phyloP scores from a whole-genome alignment of 352 stramenopile genomes.

The Phytophthora podocarpi region DNA sequence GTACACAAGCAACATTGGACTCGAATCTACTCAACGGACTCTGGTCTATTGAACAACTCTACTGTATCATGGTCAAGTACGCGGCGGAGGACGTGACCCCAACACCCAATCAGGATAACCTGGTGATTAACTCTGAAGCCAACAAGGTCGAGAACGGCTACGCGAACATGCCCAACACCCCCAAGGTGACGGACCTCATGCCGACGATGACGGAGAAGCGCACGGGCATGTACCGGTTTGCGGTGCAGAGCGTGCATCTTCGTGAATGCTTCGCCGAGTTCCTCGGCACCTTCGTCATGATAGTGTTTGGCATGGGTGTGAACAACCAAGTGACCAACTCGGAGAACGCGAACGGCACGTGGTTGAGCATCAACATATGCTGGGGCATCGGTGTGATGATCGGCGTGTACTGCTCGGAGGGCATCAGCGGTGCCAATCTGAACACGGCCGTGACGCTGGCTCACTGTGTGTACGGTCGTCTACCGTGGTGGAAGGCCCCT shows the following conservation, averaged over 20 bases:
- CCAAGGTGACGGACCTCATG: constrained; percentile 36
- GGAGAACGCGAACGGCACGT: constrained; percentile 50
- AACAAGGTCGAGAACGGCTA: constrained; percentile 32
- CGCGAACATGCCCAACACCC: constrained; percentile 21
- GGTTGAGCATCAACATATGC: constrained; percentile 70
- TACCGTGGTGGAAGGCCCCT: constrained; percentile 61
- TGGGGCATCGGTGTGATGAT: constrained; percentile 81
- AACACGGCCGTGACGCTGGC: constrained; percentile 67
- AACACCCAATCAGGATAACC: constrained; percentile 34
- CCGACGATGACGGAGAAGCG: constrained; percentile 35
- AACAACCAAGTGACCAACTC: constrained; percentile 64
- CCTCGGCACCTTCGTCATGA: constrained; percentile 63
- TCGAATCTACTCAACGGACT: constrained; percentile 16
- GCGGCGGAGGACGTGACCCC: constrained; percentile 11
- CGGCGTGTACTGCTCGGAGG: constrained; percentile 59
- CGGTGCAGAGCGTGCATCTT: constrained; percentile 37
- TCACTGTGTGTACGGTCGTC: constrained; percentile 39
- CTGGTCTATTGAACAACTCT: too few relatives aligned
- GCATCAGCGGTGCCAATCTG: constrained; percentile 65
- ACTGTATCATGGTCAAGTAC: constrained; percentile 22
- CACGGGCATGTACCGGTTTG: constrained; percentile 39
- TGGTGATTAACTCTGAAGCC: constrained; percentile 29
- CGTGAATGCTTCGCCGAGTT: constrained; percentile 69
- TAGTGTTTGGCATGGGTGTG: constrained; percentile 70
- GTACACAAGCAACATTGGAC: constrained; percentile 22